A percentile compares a stretch with the other conserved stretches of the same genome.
Conservation (phyloP, 139 green algal genomes). For the Asterochloris erici region DNA sequence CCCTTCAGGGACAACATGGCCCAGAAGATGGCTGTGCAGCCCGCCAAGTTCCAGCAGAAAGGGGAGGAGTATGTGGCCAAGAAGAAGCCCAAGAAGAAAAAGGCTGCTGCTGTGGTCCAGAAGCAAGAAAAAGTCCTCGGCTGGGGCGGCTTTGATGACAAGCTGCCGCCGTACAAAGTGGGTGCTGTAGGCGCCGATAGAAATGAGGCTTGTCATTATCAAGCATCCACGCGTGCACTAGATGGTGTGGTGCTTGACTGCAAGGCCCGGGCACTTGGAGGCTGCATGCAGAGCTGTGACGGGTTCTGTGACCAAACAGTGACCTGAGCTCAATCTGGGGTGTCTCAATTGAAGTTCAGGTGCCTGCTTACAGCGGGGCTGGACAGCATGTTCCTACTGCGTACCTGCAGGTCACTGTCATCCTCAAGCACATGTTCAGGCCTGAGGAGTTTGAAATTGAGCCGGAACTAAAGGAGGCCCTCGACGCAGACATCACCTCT, state of each 20-base stretch:
- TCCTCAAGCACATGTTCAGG: constrained; percentile 88
- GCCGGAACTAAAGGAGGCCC: constrained; percentile 48
- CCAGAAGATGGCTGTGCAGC: constrained; percentile 40
- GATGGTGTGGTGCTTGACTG: no score
- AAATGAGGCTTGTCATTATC: no score
- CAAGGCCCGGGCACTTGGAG: no score
- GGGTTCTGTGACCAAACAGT: no score
- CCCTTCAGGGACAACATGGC: constrained; percentile 47
- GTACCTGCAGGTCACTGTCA: constrained; percentile 66
- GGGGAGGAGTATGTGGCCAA: constrained; percentile 59
- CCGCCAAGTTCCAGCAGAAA: constrained; percentile 83
- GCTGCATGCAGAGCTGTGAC: no score
- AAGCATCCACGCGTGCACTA: no score
- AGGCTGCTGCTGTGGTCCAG: constrained; percentile 18
- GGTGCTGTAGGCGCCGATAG: not conserved
- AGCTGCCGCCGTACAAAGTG: constrained; percentile 57
- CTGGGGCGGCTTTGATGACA: constrained; percentile 92
- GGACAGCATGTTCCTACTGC: not conserved
- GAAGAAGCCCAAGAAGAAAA: constrained; percentile 52
- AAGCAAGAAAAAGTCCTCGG: constrained; percentile 58
- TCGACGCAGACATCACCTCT: constrained; percentile 77
- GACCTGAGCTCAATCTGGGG: no score
- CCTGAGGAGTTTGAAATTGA: constrained; percentile 63
- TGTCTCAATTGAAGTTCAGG: no score
- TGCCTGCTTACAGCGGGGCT: no score